Base-by-base conservation (phyloP, 192 early-diverging fungal genomes). In the Geosiphon pyriformis region DNA sequence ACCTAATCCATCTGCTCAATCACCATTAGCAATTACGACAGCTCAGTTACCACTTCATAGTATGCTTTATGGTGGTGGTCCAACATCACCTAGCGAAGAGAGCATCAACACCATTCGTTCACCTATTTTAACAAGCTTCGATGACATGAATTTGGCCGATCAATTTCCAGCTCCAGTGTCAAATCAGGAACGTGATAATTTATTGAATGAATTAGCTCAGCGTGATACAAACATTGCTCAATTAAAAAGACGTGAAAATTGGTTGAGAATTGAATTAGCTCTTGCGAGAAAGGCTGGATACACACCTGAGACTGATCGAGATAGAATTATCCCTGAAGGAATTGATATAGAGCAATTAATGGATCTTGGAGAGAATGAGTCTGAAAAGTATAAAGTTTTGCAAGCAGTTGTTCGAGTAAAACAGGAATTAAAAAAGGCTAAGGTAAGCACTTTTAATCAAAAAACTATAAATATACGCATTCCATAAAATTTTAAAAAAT, bases 371-470 rank as follows among this genome's bases (percentile, higher is more conserved):
- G 71, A 80, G 20, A 42, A 74, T 25, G 76, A 70, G 15, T 73
- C 74, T 0, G 83, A 85, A 30, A 82, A 81, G 47, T 73, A 71
- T 18, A 72, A 74, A 18, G 59, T 85, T 46, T 79, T 78, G 68
- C 72, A 78, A 33, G 68, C 75, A 11, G 59, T 85, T 6, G 67
- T 82, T 46, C 75, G 72, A 26, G 67, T 79, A 20, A 85, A 82
- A 56, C 60, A 76, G 0, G 81, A 85, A 58, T 52, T 82, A n/a
- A 66, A 75, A 8, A 70, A 72, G 29, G 73, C 77, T 6, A 78
- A 78, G 71, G 60, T 46, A 27, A 11, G 17, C 0, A 1, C 18
- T 31, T 17, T 7, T 17, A 57, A 29, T 32, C 3, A 56, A 31
- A 1, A 57, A 30, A 30, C 10, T 11, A 31, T 30, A 29, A 31